phyloP scores from a whole-genome alignment of 306 rosid genomes.

The Argentina anserina region DNA sequence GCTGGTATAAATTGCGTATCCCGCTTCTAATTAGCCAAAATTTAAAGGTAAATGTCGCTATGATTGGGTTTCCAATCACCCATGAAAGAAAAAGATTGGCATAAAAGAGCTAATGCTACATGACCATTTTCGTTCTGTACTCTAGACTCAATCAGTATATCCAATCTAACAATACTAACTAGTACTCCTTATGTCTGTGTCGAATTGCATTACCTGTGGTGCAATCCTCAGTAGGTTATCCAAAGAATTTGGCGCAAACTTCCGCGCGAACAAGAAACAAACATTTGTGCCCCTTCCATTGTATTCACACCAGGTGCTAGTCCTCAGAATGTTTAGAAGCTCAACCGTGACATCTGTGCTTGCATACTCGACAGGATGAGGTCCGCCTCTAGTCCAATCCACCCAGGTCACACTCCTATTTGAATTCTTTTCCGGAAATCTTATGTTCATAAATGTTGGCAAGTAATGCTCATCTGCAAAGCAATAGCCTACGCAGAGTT shows the following conservation, averaged over 20 bases:
- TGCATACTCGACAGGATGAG: slow-evolving; percentile 19
- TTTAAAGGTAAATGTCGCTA: no score
- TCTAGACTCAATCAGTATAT: not conserved
- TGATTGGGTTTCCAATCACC: not conserved
- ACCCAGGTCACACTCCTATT: slow-evolving; percentile 33
- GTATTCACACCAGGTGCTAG: slow-evolving; percentile 5
- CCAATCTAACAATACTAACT: not conserved
- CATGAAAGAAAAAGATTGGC: not conserved
- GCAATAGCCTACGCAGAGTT: slow-evolving; percentile 17
- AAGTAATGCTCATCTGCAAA: slow-evolving; percentile 34
- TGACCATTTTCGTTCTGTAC: not conserved
- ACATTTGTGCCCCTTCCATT: slow-evolving; percentile 6
- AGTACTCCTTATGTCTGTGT: not conserved
- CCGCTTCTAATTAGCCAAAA: not conserved
- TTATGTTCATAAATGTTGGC: slow-evolving; percentile 27
- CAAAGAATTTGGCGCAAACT: slow-evolving; percentile 23
- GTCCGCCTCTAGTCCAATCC: slow-evolving; percentile 33
- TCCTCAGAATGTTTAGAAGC: slow-evolving; percentile 17
- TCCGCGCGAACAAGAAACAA: slow-evolving; percentile 30
- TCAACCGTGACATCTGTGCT: slow-evolving; percentile 6
- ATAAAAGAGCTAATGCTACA: not conserved
- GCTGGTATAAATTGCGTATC: not conserved
- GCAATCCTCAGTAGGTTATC: slow-evolving; percentile 34
- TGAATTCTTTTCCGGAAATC: not conserved
- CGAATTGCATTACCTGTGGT: slow-evolving; percentile 56